A percentile compares a stretch with the other conserved stretches of the same genome.
These are phyloP conservation scores for Lepidopterella palustris DNA, from an alignment of 495 filamentous ascomycete genomes.

Conservation along the genomic window DNA sequence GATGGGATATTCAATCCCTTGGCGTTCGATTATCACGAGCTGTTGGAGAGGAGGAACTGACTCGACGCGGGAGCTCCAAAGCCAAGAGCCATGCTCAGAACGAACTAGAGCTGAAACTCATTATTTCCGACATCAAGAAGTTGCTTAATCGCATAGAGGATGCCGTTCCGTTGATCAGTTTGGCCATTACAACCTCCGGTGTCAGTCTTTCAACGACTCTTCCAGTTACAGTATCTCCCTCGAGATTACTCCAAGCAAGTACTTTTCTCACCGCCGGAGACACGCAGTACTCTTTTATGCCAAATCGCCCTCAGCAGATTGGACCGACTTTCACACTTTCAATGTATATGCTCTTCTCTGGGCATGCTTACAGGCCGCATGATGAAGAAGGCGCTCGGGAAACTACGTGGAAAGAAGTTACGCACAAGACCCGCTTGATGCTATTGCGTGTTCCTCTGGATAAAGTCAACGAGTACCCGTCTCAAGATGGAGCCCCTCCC, in stretches of 20 bases:
- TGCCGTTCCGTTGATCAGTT: slow-evolving; percentile 85
- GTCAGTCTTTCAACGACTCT: slow-evolving; percentile 73
- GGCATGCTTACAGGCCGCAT: slow-evolving; percentile 59
- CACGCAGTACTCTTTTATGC: slow-evolving; percentile 65
- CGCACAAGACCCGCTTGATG: slow-evolving; percentile 86
- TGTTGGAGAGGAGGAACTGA: slow-evolving; percentile 59
- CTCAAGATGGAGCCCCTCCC: slow-evolving; percentile 1
- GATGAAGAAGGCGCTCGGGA: slow-evolving; percentile 60
- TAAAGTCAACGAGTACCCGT: slow-evolving; percentile 37
- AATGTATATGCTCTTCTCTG: slow-evolving; percentile 92
- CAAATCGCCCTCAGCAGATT: slow-evolving; percentile 65
- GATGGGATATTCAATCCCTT: slow-evolving; percentile 79
- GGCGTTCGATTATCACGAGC: slow-evolving; percentile 68
- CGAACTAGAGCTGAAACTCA: slow-evolving; percentile 57
- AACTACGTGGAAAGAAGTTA: slow-evolving; percentile 94
- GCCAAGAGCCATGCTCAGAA: slow-evolving; percentile 44
- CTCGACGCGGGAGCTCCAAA: slow-evolving; percentile 45
- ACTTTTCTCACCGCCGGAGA: slow-evolving; percentile 87
- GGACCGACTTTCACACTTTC: slow-evolving; percentile 84
- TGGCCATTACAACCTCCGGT: slow-evolving; percentile 94
- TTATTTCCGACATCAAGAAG: slow-evolving; percentile 68
- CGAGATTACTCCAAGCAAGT: slow-evolving; percentile 86
- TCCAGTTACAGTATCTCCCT: slow-evolving; percentile 80
- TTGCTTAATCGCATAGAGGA: slow-evolving; percentile 80
- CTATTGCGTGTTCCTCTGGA: slow-evolving; percentile 52